phyloP scores from a whole-genome alignment of 371 early-diverging fungal genomes.

The Rhizopus sp. region DNA sequence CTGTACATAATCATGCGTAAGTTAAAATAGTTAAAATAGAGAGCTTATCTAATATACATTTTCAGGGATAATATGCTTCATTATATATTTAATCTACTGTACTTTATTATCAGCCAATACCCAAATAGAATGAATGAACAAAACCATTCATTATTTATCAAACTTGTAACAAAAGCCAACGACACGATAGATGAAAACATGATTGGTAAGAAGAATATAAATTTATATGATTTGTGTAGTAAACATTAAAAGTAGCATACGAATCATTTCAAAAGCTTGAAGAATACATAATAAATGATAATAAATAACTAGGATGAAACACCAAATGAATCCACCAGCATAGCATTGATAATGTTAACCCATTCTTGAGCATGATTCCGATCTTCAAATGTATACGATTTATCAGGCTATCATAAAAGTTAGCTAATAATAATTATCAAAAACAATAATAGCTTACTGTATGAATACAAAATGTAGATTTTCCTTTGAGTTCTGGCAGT shows the following conservation, averaged over 20 bases:
- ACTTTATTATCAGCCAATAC: too few species aligned
- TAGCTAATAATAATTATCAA: background rate
- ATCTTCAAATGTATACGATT: constrained; percentile 65
- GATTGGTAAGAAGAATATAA: too few species aligned
- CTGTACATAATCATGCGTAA: too few species aligned
- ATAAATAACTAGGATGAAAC: constrained; percentile 24
- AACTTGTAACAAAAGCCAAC: too few species aligned
- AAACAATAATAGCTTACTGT: constrained; percentile 43
- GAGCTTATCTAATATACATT: too few species aligned
- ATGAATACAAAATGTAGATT: constrained; percentile 62
- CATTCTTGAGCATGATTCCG: constrained; percentile 53
- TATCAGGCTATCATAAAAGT: constrained; percentile 39
- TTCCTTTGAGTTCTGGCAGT: constrained; percentile 59
- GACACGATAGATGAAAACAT: too few species aligned
- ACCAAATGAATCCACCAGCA: constrained; percentile 55
- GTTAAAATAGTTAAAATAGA: too few species aligned
- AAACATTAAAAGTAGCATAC: background rate
- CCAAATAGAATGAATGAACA: too few species aligned
- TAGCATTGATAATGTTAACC: constrained; percentile 56
- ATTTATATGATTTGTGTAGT: too few species aligned
- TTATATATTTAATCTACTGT: too few species aligned
- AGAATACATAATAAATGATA: background rate
- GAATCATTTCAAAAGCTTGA: background rate
- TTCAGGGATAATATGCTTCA: too few species aligned
- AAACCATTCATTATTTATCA: too few species aligned